phyloP scores from a whole-genome alignment of 1,139 yeast genomes.

The Diutina ranongensis region DNA sequence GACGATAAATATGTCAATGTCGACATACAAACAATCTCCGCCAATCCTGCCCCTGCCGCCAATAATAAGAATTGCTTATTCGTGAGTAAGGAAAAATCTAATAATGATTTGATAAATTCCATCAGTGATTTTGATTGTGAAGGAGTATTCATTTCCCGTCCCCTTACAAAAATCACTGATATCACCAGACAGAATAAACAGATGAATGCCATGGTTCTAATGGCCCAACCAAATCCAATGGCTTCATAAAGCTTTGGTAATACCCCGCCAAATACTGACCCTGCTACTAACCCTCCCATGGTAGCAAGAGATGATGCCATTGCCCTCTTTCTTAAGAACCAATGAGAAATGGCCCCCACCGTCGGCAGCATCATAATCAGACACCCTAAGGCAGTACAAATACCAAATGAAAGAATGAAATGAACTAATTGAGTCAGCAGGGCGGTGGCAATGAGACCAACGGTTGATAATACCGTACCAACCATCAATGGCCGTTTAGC shows the following conservation, averaged over 20 bases:
- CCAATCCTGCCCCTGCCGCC: conserved; percentile 30
- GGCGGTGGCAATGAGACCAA: conserved; percentile 45
- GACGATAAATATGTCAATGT: conserved; percentile 14
- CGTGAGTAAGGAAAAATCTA: conserved; percentile 31
- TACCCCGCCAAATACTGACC: conserved; percentile 46
- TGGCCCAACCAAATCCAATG: conserved; percentile 54
- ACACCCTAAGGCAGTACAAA: conserved; percentile 45
- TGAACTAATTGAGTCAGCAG: conserved; percentile 42
- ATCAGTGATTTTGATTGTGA: background rate
- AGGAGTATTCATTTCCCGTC: background rate
- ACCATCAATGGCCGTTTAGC: conserved; percentile 32
- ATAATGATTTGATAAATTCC: conserved; percentile 15
- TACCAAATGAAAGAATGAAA: conserved; percentile 46
- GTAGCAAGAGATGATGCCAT: conserved; percentile 47
- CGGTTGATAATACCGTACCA: conserved; percentile 34
- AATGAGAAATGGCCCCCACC: conserved; percentile 50
- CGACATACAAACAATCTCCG: conserved; percentile 38
- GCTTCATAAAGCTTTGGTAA: conserved; percentile 32
- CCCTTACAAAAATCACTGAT: conserved; percentile 12
- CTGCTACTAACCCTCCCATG: conserved; percentile 55
- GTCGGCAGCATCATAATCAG: conserved; percentile 48
- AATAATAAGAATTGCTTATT: conserved; percentile 28
- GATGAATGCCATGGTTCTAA: conserved; percentile 43
- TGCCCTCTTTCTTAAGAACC: conserved; percentile 46
- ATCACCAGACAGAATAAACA: conserved; percentile 24